Base-by-base conservation (phyloP, 805 yeast species). In the Lipomyces yamadae region DNA sequence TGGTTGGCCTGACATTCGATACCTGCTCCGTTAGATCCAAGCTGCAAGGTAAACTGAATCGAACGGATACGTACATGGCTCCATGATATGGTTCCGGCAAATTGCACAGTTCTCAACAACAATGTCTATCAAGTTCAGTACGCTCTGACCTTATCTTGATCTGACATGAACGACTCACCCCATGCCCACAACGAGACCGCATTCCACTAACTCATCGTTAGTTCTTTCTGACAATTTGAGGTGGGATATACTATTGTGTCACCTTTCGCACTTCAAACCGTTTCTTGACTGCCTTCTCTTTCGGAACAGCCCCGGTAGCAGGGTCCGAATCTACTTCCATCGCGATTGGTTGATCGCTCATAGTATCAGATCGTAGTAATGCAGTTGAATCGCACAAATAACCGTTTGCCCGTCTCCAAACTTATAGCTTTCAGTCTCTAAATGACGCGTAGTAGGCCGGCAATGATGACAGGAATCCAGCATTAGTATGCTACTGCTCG, bases 101-200 rank as follows among this genome's bases (percentile, higher is more conserved):
- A 95, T 95, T 52, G 99, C 98, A 82, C 99, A 95, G 63, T 91
- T 92, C 71, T 96, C 99, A 63, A 92, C 94, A 45, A 88, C 94
- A 68, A 92, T 90, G 79, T 92, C 85, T 81, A 67, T 42, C 29
- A 73, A 72, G 35, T 24, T 53, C 53, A 59, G 37, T 39, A 13
- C n/a, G 2, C 11, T 50, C 10, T 18, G 45, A 32, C 10, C 24
- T 24, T 24, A 24, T 24, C 24, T 24, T 54, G 5, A 37, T 45
- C 15, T 5, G 11, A 24, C 5, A 32, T 7, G 34, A 29, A 15
- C 15, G 32, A 56, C 64, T 75, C 76, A 64, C 74, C 74, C 99
- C 99, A 95, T 0, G 98, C 92, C 99, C 99, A 95, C 77, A 95
- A 92, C n/a, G 98, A 98, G 59, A 95, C 99, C 0, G 98, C 98